Percentiles rank a stretch among this genome's conserved stretches.
phyloP scores from a whole-genome alignment of 2,329 filamentous ascomycete species.

The Colletotrichum gloeosporioides region DNA sequence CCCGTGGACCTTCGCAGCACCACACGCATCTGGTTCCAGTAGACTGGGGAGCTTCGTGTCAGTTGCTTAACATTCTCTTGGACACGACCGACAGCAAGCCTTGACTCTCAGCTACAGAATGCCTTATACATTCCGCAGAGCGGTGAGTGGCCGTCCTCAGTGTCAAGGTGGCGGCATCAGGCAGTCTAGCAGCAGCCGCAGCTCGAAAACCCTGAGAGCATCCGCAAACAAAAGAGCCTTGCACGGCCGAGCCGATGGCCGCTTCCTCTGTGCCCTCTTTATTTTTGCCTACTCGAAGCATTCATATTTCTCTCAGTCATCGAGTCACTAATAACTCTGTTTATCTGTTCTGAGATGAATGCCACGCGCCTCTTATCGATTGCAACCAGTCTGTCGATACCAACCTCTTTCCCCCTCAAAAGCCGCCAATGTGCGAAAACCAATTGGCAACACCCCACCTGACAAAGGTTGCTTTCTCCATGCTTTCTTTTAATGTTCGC shows the following conservation, averaged over 20 bases:
- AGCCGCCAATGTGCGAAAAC: background rate
- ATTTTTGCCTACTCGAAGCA: background rate
- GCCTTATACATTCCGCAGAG: background rate
- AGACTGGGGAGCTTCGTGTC: background rate
- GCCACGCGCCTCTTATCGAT: background rate
- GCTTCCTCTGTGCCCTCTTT: background rate
- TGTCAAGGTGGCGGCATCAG: background rate
- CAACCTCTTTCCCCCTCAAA: background rate
- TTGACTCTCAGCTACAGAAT: background rate
- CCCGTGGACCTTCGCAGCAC: background rate
- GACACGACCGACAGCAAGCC: background rate
- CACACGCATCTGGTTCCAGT: background rate
- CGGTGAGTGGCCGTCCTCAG: background rate
- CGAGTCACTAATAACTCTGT: too few relatives aligned
- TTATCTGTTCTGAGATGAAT: too few relatives aligned
- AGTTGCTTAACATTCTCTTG: background rate
- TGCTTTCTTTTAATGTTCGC: background rate
- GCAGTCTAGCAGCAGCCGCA: background rate
- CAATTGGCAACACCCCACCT: background rate
- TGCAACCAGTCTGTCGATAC: background rate
- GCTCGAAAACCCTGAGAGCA: background rate
- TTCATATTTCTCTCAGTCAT: background rate
- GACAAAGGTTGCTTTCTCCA: background rate
- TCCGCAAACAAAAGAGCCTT: background rate
- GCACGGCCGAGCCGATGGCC: background rate